phyloP scores from a whole-genome alignment of 768 basidiomycete genomes.

The Naematelia encephala region DNA sequence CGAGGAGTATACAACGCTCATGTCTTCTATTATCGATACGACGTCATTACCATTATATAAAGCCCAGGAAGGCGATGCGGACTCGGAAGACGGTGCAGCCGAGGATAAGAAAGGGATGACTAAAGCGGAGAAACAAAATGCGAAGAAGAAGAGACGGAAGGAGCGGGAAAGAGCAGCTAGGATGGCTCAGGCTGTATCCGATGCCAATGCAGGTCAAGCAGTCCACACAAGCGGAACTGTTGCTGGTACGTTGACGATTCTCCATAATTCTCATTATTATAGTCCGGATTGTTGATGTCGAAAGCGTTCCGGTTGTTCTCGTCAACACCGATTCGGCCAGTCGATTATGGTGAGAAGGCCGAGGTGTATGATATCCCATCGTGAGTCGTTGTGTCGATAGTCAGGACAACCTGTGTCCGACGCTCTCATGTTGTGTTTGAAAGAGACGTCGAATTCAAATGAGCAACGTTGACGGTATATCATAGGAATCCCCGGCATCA shows the following conservation, averaged over 20 bases:
- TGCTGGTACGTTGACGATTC: neutral
- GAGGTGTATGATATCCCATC: constrained; percentile 11
- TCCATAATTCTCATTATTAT: neutral
- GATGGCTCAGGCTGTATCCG: neutral
- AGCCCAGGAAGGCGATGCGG: no score
- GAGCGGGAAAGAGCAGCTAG: constrained; percentile 17
- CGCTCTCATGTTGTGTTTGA: neutral
- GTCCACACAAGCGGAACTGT: neutral
- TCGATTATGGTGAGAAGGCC: neutral
- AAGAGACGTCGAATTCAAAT: neutral
- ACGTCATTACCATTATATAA: constrained; percentile 3
- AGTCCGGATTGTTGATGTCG: neutral
- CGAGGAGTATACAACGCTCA: neutral
- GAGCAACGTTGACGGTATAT: neutral
- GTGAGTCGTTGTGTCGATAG: constrained; percentile 6
- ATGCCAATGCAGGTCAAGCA: neutral
- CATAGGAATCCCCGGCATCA: constrained; percentile 8
- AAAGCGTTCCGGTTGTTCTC: constrained; percentile 14
- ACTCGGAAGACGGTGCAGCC: neutral
- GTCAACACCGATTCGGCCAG: constrained; percentile 5
- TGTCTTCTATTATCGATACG: neutral
- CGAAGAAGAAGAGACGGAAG: constrained; percentile 29
- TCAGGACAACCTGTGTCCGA: neutral
- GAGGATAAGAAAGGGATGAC: constrained; percentile 16
- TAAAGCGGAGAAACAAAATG: constrained; percentile 31